phyloP scores from a whole-genome alignment of 768 basidiomycete genomes.

The Pulveroboletus ravenelii region DNA sequence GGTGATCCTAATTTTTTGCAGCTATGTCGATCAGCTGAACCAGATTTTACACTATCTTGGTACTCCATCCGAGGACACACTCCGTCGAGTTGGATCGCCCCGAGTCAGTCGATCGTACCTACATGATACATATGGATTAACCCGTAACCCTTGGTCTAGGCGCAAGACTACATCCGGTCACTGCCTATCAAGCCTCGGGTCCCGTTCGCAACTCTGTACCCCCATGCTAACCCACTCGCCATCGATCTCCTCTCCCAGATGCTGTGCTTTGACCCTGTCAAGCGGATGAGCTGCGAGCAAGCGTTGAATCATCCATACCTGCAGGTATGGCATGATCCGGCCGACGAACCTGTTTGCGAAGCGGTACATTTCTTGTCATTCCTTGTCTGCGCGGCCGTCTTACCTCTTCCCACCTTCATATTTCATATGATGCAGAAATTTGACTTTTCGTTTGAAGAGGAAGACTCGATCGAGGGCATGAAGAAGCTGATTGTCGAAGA shows the following conservation, averaged over 20 bases:
- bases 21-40: constrained; percentile 97
- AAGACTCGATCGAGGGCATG: constrained; percentile 97
- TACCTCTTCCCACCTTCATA: background rate
- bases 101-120: constrained; percentile 48
- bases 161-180: constrained; percentile 97
- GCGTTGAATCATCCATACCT: constrained; percentile 93
- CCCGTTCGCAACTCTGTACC: constrained; percentile 87
- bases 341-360: constrained; percentile 87
- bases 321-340: constrained; percentile 96
- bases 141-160: constrained; percentile 43
- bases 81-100: constrained; percentile 93
- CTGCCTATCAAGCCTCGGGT: constrained; percentile 96
- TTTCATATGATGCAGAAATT: constrained; percentile 51
- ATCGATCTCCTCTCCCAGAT: constrained; percentile 90
- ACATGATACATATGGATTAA: background rate
- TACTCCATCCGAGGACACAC: constrained; percentile 93
- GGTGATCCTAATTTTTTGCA: constrained; percentile 26
- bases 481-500: constrained; percentile 92
- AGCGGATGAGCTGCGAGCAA: constrained; percentile 93
- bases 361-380: constrained; percentile 41
- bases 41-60: constrained; percentile 98
- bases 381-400: background rate
- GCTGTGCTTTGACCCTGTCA: constrained; percentile 94
- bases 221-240: constrained; percentile 88
- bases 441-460: constrained; percentile 94